Evolutionary conservation across 208 protist species (phyloP).

Genomic region (Blechomonas ayalai): DNA sequence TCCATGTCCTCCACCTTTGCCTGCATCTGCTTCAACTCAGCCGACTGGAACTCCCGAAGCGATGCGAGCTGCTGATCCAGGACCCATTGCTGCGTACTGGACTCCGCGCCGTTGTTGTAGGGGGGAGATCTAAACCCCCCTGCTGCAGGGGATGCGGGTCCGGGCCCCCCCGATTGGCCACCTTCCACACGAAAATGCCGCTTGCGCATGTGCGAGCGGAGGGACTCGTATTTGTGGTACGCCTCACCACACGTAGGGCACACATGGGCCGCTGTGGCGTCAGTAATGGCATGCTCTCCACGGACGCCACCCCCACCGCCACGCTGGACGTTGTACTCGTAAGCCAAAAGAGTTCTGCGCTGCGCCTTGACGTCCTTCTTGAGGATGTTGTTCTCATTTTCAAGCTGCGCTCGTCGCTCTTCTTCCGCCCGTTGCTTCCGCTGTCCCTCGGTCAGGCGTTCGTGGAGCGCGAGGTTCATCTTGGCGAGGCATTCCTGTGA

Average conservation of each 20-base stretch:
- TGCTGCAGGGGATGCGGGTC: slow-evolving; percentile 1
- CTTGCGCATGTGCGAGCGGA: slow-evolving; percentile 88
- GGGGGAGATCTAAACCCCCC: too few relatives aligned
- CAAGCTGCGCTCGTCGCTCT: slow-evolving; percentile 19
- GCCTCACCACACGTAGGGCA: slow-evolving; percentile 71
- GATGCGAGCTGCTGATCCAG: background rate
- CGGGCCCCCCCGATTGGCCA: too few relatives aligned
- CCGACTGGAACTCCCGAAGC: background rate
- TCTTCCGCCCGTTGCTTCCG: slow-evolving; percentile 20
- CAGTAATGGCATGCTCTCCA: background rate
- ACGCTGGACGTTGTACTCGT: slow-evolving; percentile 56
- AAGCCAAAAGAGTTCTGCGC: slow-evolving; percentile 70
- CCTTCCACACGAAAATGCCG: slow-evolving; percentile 24
- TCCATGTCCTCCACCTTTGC: slow-evolving; percentile 1
- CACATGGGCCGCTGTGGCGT: background rate
- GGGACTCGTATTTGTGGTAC: slow-evolving; percentile 81
- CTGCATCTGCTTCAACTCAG: background rate
- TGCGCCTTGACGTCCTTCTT: slow-evolving; percentile 85
- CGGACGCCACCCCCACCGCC: slow-evolving; percentile 9
- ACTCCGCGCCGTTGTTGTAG: too few relatives aligned
- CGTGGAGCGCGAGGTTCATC: slow-evolving; percentile 71
- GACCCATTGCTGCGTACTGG: slow-evolving; percentile 1
- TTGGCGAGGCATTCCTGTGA: slow-evolving; percentile 80
- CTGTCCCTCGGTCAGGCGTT: slow-evolving; percentile 43
- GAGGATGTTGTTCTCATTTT: slow-evolving; percentile 46